Conservation (phyloP, 1,284 basidiomycete species). For the Porogramme epimiltina region DNA sequence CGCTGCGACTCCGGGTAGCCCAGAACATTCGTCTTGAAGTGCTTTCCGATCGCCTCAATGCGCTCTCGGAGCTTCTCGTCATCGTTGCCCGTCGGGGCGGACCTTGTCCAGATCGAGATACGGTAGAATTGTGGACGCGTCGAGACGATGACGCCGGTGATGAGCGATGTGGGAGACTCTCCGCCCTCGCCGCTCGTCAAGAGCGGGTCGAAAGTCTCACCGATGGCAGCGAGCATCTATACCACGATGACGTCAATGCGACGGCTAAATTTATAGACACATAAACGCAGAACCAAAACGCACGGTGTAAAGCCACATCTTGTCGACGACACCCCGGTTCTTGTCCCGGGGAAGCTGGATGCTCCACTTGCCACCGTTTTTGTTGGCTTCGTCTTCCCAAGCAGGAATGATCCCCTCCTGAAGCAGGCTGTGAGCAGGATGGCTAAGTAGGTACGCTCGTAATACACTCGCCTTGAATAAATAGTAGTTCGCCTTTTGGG, state of each 20-base stretch:
- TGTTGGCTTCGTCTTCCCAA: conserved; percentile 97
- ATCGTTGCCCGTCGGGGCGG: conserved; percentile 56
- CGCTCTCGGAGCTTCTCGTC: conserved; percentile 51
- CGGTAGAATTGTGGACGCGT: conserved; percentile 96
- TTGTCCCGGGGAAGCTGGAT: conserved; percentile 98
- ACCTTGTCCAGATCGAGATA: conserved; percentile 95
- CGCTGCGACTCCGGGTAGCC: conserved; percentile 78
- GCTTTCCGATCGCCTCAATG: conserved; percentile 67
- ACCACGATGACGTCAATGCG: background rate
- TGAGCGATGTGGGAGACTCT: conserved; percentile 65
- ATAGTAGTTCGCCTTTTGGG: conserved; percentile 98
- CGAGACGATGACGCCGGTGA: conserved; percentile 95
- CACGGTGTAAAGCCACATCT: conserved; percentile 98
- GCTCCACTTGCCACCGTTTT: conserved; percentile 97
- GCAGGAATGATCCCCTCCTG: conserved; percentile 94
- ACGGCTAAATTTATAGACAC: background rate
- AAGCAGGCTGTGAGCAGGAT: conserved; percentile 1
- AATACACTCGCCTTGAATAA: conserved; percentile 83
- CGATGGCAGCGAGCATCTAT: conserved; percentile 97
- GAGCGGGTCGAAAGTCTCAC: conserved; percentile 92
- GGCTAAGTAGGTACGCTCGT: conserved; percentile 8
- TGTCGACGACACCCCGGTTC: conserved; percentile 83
- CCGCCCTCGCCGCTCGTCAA: conserved; percentile 53
- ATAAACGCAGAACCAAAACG: background rate
- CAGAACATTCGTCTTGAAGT: conserved; percentile 92